phyloP scores from a whole-genome alignment of 495 filamentous ascomycete genomes.

The Chaetomidium leptoderma region DNA sequence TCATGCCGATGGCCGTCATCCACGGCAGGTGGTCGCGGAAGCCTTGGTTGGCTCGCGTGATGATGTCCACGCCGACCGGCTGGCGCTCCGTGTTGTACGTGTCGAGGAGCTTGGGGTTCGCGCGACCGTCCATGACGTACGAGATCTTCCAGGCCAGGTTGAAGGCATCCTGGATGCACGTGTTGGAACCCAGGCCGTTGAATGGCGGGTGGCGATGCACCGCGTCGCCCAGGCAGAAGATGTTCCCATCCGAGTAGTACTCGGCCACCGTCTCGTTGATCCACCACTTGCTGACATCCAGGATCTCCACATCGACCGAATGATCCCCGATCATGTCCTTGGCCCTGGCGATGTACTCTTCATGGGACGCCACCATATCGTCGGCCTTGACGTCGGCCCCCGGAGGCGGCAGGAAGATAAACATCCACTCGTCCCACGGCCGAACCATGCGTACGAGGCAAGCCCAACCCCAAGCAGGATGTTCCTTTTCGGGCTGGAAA shows the following conservation, averaged over 20 bases:
- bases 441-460: constrained; percentile 40
- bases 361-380: constrained; percentile 30
- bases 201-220: constrained; percentile 47
- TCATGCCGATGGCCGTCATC: constrained; percentile 33
- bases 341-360: constrained; percentile 39
- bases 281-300: constrained; percentile 40
- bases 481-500: constrained; percentile 32
- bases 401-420: constrained; percentile 38
- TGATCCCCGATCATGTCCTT: constrained; percentile 51
- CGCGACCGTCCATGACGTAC: constrained; percentile 36
- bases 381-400: constrained; percentile 28
- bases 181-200: constrained; percentile 47
- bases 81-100: constrained; percentile 39
- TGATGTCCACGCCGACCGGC: constrained; percentile 38
- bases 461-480: constrained; percentile 35
- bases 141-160: constrained; percentile 50
- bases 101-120: constrained; percentile 27
- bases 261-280: constrained; percentile 43
- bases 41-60: constrained; percentile 40
- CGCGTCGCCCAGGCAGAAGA: constrained; percentile 47
- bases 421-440: constrained; percentile 46
- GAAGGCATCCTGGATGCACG: constrained; percentile 47
- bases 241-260: constrained; percentile 37
- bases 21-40: constrained; percentile 34
- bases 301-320: constrained; percentile 32